Evolutionary conservation across 208 protist species (phyloP).

Genomic region (Novymonas esmeraldas): DNA sequence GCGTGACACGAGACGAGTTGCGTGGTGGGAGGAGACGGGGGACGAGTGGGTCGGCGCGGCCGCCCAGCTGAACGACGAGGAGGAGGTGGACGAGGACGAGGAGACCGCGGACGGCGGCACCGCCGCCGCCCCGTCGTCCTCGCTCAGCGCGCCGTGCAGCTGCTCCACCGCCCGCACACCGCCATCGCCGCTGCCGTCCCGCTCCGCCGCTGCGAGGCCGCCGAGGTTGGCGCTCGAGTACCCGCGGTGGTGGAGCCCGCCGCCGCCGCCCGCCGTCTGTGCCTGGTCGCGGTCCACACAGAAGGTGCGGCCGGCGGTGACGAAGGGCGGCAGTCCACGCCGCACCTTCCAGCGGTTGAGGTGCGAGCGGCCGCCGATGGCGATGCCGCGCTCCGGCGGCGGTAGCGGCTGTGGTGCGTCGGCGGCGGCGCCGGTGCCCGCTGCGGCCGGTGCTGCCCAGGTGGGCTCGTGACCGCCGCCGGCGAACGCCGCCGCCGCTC

Average conservation of each 20-base stretch:
- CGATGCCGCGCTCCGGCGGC: slow-evolving; percentile 57
- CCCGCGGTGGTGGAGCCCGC: background rate
- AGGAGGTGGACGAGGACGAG: background rate
- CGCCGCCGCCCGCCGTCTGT: background rate
- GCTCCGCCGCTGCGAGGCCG: background rate
- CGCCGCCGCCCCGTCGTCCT: background rate
- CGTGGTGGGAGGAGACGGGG: background rate
- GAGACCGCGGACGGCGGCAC: background rate
- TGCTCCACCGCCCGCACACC: background rate
- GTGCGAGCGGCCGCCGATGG: slow-evolving; percentile 45
- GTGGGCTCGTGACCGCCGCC: background rate
- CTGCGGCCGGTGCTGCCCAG: background rate
- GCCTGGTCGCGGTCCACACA: slow-evolving; percentile 14
- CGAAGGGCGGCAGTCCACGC: slow-evolving; percentile 47
- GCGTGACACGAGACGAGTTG: background rate
- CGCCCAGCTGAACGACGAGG: background rate
- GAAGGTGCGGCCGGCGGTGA: slow-evolving; percentile 46
- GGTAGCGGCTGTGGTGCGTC: background rate
- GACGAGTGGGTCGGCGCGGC: background rate
- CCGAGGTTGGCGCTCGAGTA: background rate
- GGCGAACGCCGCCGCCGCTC: background rate
- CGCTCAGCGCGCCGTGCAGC: slow-evolving; percentile 2
- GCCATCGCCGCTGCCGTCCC: background rate
- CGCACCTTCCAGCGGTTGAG: slow-evolving; percentile 44
- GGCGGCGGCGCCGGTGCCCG: background rate